A percentile compares a stretch with the other conserved stretches of the same genome.
These are phyloP conservation scores for Wickerhamomyces sydowiorum DNA, from an alignment of 805 yeast species.

Conservation along the genomic window DNA sequence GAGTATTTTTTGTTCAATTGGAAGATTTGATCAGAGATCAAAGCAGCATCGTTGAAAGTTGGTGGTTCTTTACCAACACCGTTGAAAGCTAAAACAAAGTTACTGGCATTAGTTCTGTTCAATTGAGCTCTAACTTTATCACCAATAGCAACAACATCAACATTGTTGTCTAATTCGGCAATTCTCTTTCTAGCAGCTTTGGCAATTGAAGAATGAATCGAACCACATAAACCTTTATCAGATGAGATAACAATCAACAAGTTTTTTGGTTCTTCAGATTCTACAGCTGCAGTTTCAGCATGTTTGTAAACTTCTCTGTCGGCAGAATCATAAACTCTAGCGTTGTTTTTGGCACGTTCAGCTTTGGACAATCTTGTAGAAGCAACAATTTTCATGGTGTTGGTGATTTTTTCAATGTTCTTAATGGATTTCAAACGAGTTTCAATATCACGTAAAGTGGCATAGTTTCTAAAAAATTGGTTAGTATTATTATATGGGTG, in stretches of 20 bases:
- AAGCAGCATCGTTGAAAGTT: slow-evolving; percentile 82
- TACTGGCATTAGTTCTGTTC: slow-evolving; percentile 69
- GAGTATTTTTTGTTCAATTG: slow-evolving; percentile 55
- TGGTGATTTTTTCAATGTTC: slow-evolving; percentile 98
- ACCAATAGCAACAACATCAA: slow-evolving; percentile 85
- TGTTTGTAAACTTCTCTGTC: slow-evolving; percentile 74
- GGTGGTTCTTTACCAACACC: slow-evolving; percentile 98
- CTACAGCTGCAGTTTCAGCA: slow-evolving; percentile 68
- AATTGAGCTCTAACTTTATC: slow-evolving; percentile 91
- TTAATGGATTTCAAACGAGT: slow-evolving; percentile 96
- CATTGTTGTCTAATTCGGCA: slow-evolving; percentile 48
- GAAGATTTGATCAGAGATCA: slow-evolving; percentile 79
- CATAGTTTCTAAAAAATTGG: slow-evolving; percentile 67
- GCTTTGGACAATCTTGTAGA: slow-evolving; percentile 95
- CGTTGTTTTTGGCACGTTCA: slow-evolving; percentile 85
- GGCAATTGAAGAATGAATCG: slow-evolving; percentile 92
- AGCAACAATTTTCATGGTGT: slow-evolving; percentile 99
- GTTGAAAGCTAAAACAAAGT: slow-evolving; percentile 69
- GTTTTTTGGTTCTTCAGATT: slow-evolving; percentile 50
- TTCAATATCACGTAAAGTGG: slow-evolving; percentile 98
- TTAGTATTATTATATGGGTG: no score
- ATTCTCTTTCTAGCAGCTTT: slow-evolving; percentile 75
- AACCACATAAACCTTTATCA: slow-evolving; percentile 98
- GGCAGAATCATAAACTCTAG: slow-evolving; percentile 78
- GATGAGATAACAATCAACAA: slow-evolving; percentile 86